A percentile compares a stretch with the other conserved stretches of the same genome.
phyloP scores from a whole-genome alignment of 2,329 filamentous ascomycete genomes.

The Macroventuria anomochaeta region DNA sequence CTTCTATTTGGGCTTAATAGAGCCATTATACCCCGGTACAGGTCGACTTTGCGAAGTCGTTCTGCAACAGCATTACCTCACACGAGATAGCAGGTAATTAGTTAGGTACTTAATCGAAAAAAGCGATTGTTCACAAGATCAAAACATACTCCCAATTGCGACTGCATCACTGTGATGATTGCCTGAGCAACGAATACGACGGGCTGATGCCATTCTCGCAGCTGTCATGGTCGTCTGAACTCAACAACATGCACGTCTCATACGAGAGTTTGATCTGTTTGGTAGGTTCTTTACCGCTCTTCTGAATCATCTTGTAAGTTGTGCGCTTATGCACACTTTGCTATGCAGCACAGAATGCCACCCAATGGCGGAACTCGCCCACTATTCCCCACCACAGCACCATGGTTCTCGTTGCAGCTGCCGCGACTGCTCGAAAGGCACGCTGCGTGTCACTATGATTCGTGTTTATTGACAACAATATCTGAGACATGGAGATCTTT shows the following conservation, averaged over 20 bases:
- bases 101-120: conserved; percentile 46
- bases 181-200: not conserved
- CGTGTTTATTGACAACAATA: conserved; percentile 8
- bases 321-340: conserved; percentile 47
- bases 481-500: conserved; percentile 10
- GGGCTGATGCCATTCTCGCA: not conserved
- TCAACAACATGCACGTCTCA: conserved; percentile 19
- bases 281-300: conserved; percentile 47
- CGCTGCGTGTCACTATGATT: conserved; percentile 33
- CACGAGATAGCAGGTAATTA: conserved; percentile 39
- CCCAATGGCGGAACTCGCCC: conserved; percentile 37
- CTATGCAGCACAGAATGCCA: conserved; percentile 34
- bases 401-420: conserved; percentile 15
- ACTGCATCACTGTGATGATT: not conserved
- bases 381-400: conserved; percentile 22
- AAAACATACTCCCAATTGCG: not conserved
- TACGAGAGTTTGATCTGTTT: conserved; percentile 32
- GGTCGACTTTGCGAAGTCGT: conserved; percentile 30
- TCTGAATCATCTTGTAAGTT: conserved; percentile 43
- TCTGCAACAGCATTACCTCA: conserved; percentile 39
- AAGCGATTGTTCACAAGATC: conserved; percentile 36
- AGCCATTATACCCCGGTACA: conserved; percentile 46
- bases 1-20: conserved; percentile 43
- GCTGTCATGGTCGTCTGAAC: not conserved
- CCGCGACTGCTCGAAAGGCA: conserved; percentile 11